Percentiles rank a stretch among this genome's conserved stretches.
Conservation (phyloP, 106 monocot species). For the Dactylorhiza incarnata region DNA sequence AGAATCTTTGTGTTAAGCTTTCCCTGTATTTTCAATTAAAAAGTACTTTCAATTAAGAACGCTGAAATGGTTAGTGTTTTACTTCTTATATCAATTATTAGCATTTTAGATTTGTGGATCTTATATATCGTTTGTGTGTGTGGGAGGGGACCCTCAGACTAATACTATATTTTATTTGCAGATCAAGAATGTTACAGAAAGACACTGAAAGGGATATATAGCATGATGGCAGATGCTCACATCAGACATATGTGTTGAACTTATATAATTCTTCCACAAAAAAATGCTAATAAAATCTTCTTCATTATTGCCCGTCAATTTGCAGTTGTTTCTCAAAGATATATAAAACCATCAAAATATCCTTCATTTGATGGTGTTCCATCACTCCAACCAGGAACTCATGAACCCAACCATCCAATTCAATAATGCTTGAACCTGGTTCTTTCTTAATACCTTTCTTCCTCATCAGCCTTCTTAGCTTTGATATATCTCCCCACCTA, state of each 20-base stretch:
- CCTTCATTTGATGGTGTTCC: conserved; percentile 19
- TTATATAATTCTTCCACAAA: not conserved
- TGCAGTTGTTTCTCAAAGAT: conserved; percentile 40
- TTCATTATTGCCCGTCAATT: conserved; percentile 13
- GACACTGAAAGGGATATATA: too few relatives aligned
- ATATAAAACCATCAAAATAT: conserved; percentile 19
- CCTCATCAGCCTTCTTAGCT: conserved; percentile 54
- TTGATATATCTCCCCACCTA: conserved; percentile 54
- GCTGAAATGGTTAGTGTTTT: too few relatives aligned
- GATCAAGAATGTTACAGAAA: too few relatives aligned
- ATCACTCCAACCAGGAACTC: conserved; percentile 49
- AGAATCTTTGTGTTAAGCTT: too few relatives aligned
- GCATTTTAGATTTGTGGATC: too few relatives aligned
- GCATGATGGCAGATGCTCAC: too few relatives aligned
- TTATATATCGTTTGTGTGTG: too few relatives aligned
- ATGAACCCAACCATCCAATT: conserved; percentile 31
- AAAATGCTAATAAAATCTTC: not conserved
- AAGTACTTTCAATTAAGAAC: too few relatives aligned
- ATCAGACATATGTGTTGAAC: not conserved
- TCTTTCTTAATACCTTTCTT: conserved; percentile 48
- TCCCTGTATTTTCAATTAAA: too few relatives aligned
- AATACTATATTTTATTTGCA: too few relatives aligned
- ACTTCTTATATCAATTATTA: too few relatives aligned
- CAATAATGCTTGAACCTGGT: conserved; percentile 54
- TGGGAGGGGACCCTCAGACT: too few relatives aligned